Percentiles rank a stretch among this genome's conserved stretches.
These are phyloP conservation scores for Leccinellum rugosiceps DNA, from an alignment of 768 basidiomycete genomes.

Conservation along the genomic window DNA sequence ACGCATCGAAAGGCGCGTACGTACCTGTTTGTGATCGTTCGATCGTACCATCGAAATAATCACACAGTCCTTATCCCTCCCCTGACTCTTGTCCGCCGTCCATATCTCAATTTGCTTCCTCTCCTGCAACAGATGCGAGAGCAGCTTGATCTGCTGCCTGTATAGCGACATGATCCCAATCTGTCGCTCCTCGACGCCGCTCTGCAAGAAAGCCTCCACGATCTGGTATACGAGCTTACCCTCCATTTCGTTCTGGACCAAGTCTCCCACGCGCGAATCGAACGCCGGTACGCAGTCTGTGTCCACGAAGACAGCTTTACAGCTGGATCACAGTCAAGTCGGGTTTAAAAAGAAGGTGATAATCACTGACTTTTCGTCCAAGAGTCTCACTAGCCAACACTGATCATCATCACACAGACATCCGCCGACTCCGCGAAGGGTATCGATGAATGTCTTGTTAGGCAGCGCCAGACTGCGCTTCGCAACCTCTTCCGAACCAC, in stretches of 20 bases:
- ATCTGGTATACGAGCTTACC: conserved; percentile 68
- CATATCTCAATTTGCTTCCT: conserved; percentile 71
- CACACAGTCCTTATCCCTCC: conserved; percentile 93
- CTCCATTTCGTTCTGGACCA: conserved; percentile 88
- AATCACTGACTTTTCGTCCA: conserved; percentile 56
- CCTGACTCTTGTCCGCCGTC: conserved; percentile 92
- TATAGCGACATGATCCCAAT: conserved; percentile 91
- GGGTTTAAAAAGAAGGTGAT: neutral
- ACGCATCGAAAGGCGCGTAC: conserved; percentile 22
- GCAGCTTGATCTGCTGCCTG: conserved; percentile 90
- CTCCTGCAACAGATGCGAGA: conserved; percentile 60
- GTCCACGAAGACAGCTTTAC: conserved; percentile 90
- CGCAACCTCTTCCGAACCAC: conserved; percentile 75
- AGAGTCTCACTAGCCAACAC: conserved; percentile 72
- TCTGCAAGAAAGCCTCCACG: conserved; percentile 56
- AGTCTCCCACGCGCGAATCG: conserved; percentile 81
- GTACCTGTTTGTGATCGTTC: conserved; percentile 71
- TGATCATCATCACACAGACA: conserved; percentile 31
- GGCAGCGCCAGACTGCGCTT: conserved; percentile 54
- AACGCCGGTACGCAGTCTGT: conserved; percentile 78
- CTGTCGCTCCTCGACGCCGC: conserved; percentile 65
- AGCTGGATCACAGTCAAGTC: conserved; percentile 41
- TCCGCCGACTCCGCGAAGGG: conserved; percentile 38
- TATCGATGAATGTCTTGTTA: conserved; percentile 39
- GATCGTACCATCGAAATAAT: conserved; percentile 91